phyloP scores from a whole-genome alignment of 805 yeast species.

The Yarrowia osloensis region DNA sequence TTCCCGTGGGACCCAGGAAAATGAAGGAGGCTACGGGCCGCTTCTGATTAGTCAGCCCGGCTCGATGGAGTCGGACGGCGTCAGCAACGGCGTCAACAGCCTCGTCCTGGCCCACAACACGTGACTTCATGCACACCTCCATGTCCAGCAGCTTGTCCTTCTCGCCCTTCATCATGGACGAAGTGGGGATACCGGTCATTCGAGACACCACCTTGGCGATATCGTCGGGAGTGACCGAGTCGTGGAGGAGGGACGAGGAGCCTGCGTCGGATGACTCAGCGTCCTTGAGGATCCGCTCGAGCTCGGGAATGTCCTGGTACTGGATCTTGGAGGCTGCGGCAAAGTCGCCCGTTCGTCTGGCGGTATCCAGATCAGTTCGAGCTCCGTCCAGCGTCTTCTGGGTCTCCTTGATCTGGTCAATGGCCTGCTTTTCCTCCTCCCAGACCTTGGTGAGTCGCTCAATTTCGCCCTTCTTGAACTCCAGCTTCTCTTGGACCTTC shows the following conservation, averaged over 20 bases:
- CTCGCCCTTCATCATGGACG: constrained; percentile 88
- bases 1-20: constrained; percentile 98
- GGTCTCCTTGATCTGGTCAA: constrained; percentile 75
- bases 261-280: constrained; percentile 51
- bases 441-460: constrained; percentile 75
- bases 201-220: constrained; percentile 88
- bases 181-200: constrained; percentile 95
- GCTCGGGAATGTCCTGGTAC: constrained; percentile 80
- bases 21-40: constrained; percentile 95
- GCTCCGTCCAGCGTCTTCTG: constrained; percentile 85
- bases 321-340: constrained; percentile 87
- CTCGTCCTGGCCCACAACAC: constrained; percentile 94
- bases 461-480: constrained; percentile 63
- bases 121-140: constrained; percentile 74
- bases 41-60: constrained; percentile 91
- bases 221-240: constrained; percentile 90
- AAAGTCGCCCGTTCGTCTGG: constrained; percentile 82
- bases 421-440: constrained; percentile 77
- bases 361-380: constrained; percentile 75
- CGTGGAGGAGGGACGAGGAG: constrained; percentile 61
- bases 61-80: constrained; percentile 94
- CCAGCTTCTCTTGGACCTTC: constrained; percentile 69
- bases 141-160: constrained; percentile 85
- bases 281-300: constrained; percentile 62
- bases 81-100: constrained; percentile 88